These are phyloP conservation scores for Erythrophleum ivorense DNA, from an alignment of 331 rosid species.

Conservation along the genomic window DNA sequence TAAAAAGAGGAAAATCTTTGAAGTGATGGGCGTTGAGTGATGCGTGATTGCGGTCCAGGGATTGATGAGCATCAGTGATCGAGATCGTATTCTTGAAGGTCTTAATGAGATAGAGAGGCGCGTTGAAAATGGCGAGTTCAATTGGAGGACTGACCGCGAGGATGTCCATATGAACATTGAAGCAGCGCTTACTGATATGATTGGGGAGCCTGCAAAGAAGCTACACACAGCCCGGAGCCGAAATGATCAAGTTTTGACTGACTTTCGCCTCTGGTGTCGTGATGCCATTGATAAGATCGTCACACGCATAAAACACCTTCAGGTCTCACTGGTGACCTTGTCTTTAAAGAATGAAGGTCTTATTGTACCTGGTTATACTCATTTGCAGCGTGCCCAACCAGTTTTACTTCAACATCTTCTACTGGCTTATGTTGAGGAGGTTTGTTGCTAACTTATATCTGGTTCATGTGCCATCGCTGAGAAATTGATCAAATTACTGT, in stretches of 20 bases:
- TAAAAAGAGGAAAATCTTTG: not conserved
- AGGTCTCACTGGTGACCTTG: constrained; percentile 68
- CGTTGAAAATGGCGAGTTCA: constrained; percentile 78
- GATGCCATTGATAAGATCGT: constrained; percentile 79
- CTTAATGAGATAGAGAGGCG: constrained; percentile 69
- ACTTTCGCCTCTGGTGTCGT: constrained; percentile 86
- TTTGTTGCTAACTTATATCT: constrained; percentile 33
- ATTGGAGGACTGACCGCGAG: constrained; percentile 92
- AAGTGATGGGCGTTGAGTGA: not conserved
- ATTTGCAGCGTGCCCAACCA: constrained; percentile 92
- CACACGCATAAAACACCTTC: constrained; percentile 57
- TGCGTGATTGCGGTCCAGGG: constrained; percentile 51
- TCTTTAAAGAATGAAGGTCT: constrained; percentile 71
- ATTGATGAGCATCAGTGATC: constrained; percentile 65
- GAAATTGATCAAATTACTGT: not conserved
- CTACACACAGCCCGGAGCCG: constrained; percentile 93
- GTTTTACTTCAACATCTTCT: constrained; percentile 84
- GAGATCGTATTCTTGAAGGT: constrained; percentile 74
- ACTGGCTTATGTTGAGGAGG: constrained; percentile 94
- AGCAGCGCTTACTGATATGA: constrained; percentile 87
- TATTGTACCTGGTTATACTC: constrained; percentile 94
- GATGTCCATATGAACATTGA: constrained; percentile 99
- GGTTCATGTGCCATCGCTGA: not conserved
- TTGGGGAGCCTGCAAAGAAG: constrained; percentile 97
- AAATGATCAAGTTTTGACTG: constrained; percentile 85